phyloP scores from a whole-genome alignment of 1,139 yeast genomes.

The Lodderomyces metapsilosis region DNA sequence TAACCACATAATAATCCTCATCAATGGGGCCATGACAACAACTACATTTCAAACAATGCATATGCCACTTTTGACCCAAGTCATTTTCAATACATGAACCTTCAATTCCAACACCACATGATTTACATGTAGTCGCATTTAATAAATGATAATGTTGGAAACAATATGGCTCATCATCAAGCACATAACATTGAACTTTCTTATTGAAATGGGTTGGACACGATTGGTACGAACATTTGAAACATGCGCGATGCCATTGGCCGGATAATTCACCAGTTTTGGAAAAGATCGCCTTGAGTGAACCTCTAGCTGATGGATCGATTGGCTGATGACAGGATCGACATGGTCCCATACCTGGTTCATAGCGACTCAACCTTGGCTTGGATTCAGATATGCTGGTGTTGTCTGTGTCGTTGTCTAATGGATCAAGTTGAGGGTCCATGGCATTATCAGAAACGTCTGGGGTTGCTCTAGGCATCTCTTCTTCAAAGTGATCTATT shows the following conservation, averaged over 20 bases:
- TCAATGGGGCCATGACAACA: conserved; percentile 45
- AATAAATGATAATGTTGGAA: conserved; percentile 73
- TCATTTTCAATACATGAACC: conserved; percentile 88
- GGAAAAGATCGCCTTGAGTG: conserved; percentile 57
- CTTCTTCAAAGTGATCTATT: conserved; percentile 2
- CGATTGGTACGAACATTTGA: conserved; percentile 55
- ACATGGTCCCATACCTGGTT: conserved; percentile 73
- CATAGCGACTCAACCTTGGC: not conserved
- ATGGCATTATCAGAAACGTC: conserved; percentile 3
- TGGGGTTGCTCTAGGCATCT: conserved; percentile 2
- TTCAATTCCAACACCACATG: conserved; percentile 77
- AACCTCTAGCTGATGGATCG: conserved; percentile 46
- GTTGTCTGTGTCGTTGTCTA: not conserved
- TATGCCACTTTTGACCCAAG: conserved; percentile 63
- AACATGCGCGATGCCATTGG: conserved; percentile 91
- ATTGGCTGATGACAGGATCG: conserved; percentile 57
- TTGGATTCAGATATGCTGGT: not conserved
- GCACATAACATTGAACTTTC: conserved; percentile 73
- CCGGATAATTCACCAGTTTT: conserved; percentile 82
- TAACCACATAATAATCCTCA: conserved; percentile 56
- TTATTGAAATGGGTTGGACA: conserved; percentile 60
- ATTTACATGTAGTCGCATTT: conserved; percentile 72
- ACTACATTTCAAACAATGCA: conserved; percentile 58
- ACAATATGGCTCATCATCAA: conserved; percentile 79
- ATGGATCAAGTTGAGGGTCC: no score